Evolutionary conservation across 331 rosid genomes (phyloP), one percentile per base, ranked within the genome.

Genomic region (Arachis monticola): DNA sequence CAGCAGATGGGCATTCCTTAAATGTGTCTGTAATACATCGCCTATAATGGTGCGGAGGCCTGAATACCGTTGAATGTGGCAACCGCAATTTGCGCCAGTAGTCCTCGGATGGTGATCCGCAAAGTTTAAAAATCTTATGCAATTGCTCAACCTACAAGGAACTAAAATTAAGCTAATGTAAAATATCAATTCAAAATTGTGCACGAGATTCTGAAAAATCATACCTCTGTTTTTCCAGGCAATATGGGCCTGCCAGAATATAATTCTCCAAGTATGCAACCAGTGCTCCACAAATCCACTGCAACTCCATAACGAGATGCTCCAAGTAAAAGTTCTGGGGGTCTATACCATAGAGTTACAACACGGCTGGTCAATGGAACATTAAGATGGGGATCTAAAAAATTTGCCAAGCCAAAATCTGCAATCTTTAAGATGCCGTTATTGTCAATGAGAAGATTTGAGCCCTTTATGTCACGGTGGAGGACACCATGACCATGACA

Each of bases 401-500:
- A 80, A 67, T 81, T 89, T 47, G 98, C 93, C 83, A 94, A 83
- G 60, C 98, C 98, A 83, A 94, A 94, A 84, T 94, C 98, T 17
- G 97, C 97, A 69, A 94, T 94, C 85, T 94, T 94, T 80, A 94
- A 86, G 79, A 83, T 69, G 68, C 98, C 98, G 64, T 79, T 80
- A 53, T 91, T 82, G 85, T 90, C 97, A 56, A 94, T 72, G 50
- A 94, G 98, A 83, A 94, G 98, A 87, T 94, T 94, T 59, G 98
- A 88, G 52, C 98, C 96, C 87, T 94, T 94, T 85, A 94, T 91
- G 85, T 94, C 98, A 53, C 98, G 97, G 69, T 94, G 98, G 86
- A 94, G 85, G 76, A 94, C 81, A 62, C 98, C 98, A 12, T 73
- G 90, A 64, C 89, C 85, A 79, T 94, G 98, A 77, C 98, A 94